Conservation (phyloP, 306 rosid species). For the Dalbergia cultrata region DNA sequence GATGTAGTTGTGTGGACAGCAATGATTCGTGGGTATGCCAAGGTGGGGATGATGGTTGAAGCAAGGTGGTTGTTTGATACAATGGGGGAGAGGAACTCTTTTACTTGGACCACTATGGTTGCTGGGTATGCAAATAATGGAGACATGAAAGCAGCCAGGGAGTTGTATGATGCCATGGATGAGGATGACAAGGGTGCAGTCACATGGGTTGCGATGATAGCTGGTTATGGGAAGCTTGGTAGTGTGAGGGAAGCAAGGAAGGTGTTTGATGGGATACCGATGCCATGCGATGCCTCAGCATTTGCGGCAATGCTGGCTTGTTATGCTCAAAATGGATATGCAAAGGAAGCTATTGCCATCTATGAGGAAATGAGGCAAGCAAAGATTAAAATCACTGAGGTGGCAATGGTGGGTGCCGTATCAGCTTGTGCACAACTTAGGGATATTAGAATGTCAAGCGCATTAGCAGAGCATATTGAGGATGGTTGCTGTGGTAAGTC, state of each 20-base stretch:
- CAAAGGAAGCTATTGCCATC: constrained; percentile 70
- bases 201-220: constrained; percentile 71
- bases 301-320: constrained; percentile 85
- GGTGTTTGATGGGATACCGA: constrained; percentile 57
- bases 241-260: constrained; percentile 59
- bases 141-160: constrained; percentile 70
- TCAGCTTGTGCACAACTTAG: constrained; percentile 84
- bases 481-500: constrained; percentile 60
- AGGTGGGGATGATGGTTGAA: constrained; percentile 72
- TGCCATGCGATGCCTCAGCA: constrained; percentile 49
- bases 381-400: constrained; percentile 54
- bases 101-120: constrained; percentile 78
- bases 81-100: constrained; percentile 61
- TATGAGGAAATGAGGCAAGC: constrained; percentile 58
- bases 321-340: constrained; percentile 77
- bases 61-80: constrained; percentile 67
- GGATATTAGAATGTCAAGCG: constrained; percentile 61
- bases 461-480: constrained; percentile 54
- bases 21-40: constrained; percentile 70
- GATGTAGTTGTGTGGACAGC: constrained; percentile 82
- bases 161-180: constrained; percentile 61
- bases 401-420: constrained; percentile 78
- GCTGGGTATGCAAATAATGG: constrained; percentile 76
- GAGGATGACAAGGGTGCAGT: constrained; percentile 58
- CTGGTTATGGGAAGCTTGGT: constrained; percentile 76